Evolutionary conservation across 768 basidiomycete species (phyloP).

Genomic region (Lentinula detonsa): DNA sequence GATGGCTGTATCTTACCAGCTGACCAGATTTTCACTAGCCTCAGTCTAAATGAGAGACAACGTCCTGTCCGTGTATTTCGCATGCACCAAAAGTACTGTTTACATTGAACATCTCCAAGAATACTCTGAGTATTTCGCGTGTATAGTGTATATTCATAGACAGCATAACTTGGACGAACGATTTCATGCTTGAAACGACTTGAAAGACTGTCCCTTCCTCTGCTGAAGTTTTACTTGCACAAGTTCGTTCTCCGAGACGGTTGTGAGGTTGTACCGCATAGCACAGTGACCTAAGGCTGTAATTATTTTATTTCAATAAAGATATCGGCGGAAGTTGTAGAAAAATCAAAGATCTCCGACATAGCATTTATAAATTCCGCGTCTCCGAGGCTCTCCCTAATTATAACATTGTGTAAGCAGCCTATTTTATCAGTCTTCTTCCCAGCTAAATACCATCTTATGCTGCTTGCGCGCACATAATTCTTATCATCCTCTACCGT

Average conservation of each 20-base stretch:
- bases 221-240: too few relatives aligned
- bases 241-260: neutral
- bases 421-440: slow-evolving; percentile 2
- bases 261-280: neutral
- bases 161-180: too few relatives aligned
- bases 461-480: neutral
- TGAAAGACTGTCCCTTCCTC: too few relatives aligned
- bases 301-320: neutral
- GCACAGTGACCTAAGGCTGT: neutral
- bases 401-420: slow-evolving; percentile 3
- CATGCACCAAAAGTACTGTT: neutral
- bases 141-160: too few relatives aligned
- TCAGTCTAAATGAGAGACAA: neutral
- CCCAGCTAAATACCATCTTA: neutral
- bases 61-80: neutral
- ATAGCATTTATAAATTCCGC: slow-evolving; percentile 1
- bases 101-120: neutral
- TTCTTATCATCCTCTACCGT: slow-evolving; percentile 16
- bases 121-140: too few relatives aligned
- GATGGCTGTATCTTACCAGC: too few relatives aligned
- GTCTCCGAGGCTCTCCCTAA: neutral
- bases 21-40: too few relatives aligned
- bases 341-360: neutral
- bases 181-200: too few relatives aligned
- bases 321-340: slow-evolving; percentile 1